These are phyloP conservation scores for Coccomyxa subellipsoidea DNA, from an alignment of 163 green algal species.

Conservation along the genomic window DNA sequence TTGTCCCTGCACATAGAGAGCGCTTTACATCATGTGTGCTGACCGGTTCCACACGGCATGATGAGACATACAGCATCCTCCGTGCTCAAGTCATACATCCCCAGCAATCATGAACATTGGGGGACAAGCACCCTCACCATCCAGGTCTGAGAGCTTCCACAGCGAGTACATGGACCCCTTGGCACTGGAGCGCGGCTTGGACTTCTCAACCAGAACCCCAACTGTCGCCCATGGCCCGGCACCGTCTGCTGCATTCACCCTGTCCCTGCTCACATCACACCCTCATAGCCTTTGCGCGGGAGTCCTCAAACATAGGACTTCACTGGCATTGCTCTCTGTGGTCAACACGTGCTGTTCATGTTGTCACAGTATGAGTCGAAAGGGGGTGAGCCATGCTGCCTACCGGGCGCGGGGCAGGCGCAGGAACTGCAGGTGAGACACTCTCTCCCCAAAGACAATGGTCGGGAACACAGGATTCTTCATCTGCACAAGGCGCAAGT, in stretches of 20 bases:
- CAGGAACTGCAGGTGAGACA: not conserved
- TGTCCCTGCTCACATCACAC: not conserved
- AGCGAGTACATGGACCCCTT: not conserved
- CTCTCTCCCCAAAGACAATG: not conserved
- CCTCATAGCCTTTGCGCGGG: not conserved
- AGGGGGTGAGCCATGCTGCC: not conserved
- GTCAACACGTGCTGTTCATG: too few relatives aligned
- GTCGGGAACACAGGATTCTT: not conserved
- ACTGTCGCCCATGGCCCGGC: constrained; percentile 3
- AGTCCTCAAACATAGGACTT: not conserved
- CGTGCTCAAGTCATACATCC: not conserved
- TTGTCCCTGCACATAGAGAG: not conserved
- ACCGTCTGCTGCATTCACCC: not conserved
- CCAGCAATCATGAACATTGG: too few relatives aligned
- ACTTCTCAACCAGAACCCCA: not conserved
- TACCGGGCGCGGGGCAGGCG: not conserved
- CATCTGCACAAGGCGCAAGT: constrained; percentile 6
- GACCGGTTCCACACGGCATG: not conserved
- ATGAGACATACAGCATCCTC: not conserved
- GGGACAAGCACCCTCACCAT: not conserved
- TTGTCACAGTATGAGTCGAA: not conserved
- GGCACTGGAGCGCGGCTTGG: not conserved
- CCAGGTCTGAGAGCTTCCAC: constrained; percentile 5
- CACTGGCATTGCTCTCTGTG: not conserved
- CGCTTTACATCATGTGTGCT: not conserved